Base-by-base conservation (phyloP, 768 basidiomycete genomes). In the Hypsizygus marmoreus region DNA sequence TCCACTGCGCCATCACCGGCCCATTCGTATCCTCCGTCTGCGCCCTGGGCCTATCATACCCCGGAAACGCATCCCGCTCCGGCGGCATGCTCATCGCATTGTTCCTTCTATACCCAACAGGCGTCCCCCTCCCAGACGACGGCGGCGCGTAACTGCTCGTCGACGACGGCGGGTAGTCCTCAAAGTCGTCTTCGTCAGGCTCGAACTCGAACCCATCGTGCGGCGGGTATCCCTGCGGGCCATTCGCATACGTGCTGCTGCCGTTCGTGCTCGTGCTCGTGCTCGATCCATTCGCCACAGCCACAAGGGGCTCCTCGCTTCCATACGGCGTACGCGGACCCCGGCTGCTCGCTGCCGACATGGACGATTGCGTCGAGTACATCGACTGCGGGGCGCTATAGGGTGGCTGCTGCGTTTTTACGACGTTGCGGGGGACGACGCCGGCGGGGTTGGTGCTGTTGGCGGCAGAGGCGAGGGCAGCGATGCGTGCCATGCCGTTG, bases 41-140 rank as follows among this genome's bases (percentile, higher is more conserved):
- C 19, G 83, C 82, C 32, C 88, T 72, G 11, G 83, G 77, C 17
- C 84, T 73, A 10, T 80, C 79, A 37, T 79, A 73, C 13, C 64
- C 69, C 13, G 67, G 57, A 30, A 68, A 62, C 1, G 75, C 56
- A 45, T 84, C 80, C 25, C 77, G 80, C 40, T 84, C 82, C 6
- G 75, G 63, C 9, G 80, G 81, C 71, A 84, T 73, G 53, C 73
- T 77, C 49, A 80, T 71, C n/a, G 79, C 75, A 45, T 74, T 78
- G 36, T 73, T 68, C 42, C 88, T 67, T 29, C 88, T 79, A 11
- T 71, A 68, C 8, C 80, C 79, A 43, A 85, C 55, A 0, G 90
- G 90, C 1, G 91, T 93, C 14, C 84, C 87, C 2, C 89, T 80
- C 11, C 90, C 88, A 5, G 84, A 85, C 4, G 76, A n/a, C n/a